Evolutionary conservation across 75 land plant species (phyloP), one percentile per base, ranked within the genome.

Genomic region (Selaginella tamariscina): DNA sequence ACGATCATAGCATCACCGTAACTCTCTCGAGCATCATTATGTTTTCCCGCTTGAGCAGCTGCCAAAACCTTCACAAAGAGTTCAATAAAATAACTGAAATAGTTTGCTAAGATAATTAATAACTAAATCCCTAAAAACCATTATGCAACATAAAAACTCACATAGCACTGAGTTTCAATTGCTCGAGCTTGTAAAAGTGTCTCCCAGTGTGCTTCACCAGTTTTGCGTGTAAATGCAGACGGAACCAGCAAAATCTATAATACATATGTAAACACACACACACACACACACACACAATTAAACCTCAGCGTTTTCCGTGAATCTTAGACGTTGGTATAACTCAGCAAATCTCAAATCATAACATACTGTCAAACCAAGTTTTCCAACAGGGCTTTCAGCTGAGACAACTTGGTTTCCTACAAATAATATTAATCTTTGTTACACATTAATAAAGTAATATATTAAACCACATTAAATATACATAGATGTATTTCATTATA

Each of bases 141-240:
- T n/a, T n/a, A n/a, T n/a, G n/a, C n/a, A n/a, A n/a, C n/a, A 27
- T 21, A 56, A 62, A 24, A 30, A 64, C 78, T 29, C 82, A 94
- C 98, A 82, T 89, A 94, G 73, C 98, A 94, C 57, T 94, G 98
- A 27, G 88, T 94, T 75, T 94, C 98, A 71, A 94, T 81, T 30
- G 98, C 98, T 65, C 98, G 91, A 57, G 98, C 91, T 64, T 91
- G 96, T 55, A 94, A 88, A 64, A 94, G 91, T 78, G 87, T 69
- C 62, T 94, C 98, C 98, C 98, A 94, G 27, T 94, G 98, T 29
- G 96, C 98, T 79, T 84, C 78, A 62, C 98, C 96, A 56, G 96
- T 90, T 54, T 79, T 80, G 62, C 73, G 83, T 49, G 96, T 89
- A 67, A 94, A 94, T 29, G 98, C 98, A 24, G 98, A 74, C 65